Evolutionary conservation across 2,329 filamentous ascomycete species (phyloP).

Genomic region (Paradendryphiella salina): DNA sequence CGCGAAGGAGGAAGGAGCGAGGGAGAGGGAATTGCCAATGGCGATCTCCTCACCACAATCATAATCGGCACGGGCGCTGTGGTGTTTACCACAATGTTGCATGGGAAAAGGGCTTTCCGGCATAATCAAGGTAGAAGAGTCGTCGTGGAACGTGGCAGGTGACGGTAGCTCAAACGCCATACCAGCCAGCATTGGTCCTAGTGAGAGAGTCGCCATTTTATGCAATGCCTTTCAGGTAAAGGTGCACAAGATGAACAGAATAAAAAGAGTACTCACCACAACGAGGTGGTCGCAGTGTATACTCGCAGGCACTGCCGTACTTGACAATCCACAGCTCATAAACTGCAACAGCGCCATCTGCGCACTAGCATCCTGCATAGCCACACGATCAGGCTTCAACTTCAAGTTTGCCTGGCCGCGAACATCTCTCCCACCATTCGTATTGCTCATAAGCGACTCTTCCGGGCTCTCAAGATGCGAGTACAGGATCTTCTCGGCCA

Average conservation of each 20-base stretch:
- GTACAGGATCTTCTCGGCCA: slow-evolving; percentile 98
- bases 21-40: no score
- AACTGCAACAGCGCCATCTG: slow-evolving; percentile 99
- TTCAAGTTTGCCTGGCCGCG: slow-evolving; percentile 90
- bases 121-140: no score
- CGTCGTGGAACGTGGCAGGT: no score
- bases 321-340: slow-evolving; percentile 91
- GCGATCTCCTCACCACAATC: no score
- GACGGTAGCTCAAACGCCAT: no score
- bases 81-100: no score
- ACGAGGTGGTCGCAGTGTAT: slow-evolving; percentile 99
- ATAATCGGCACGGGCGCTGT: no score
- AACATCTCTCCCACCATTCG: slow-evolving; percentile 80
- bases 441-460: slow-evolving; percentile 81
- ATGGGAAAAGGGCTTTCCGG: no score
- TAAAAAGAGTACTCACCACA: slow-evolving; percentile 54
- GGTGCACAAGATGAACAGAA: not conserved
- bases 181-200: no score
- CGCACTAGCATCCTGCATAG: slow-evolving; percentile 98
- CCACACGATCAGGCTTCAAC: slow-evolving; percentile 94
- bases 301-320: slow-evolving; percentile 90
- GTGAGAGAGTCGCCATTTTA: no score
- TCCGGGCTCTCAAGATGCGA: slow-evolving; percentile 89
- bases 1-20: no score
- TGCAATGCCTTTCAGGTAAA: no score